A percentile compares a stretch with the other conserved stretches of the same genome.
phyloP scores from a whole-genome alignment of 1,284 basidiomycete species.

The Afroboletus lepidellus region DNA sequence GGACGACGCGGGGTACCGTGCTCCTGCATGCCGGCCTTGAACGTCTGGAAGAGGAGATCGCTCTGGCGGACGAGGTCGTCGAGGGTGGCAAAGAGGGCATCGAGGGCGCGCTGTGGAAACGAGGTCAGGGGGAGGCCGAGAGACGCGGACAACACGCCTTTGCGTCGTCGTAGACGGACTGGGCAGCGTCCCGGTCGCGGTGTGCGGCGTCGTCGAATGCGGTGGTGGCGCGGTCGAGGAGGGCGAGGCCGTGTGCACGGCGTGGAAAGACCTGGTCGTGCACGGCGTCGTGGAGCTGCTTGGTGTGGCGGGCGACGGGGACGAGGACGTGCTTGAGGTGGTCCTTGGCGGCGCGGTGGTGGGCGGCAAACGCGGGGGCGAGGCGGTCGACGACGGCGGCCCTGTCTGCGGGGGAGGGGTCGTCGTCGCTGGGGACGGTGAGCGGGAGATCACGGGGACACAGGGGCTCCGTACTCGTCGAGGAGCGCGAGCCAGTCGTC shows the following conservation, averaged over 20 bases:
- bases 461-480: slow-evolving; percentile 21
- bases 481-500: slow-evolving; percentile 34
- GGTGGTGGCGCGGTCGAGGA: slow-evolving; percentile 19
- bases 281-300: slow-evolving; percentile 29
- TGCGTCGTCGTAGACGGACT: slow-evolving; percentile 12
- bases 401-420: slow-evolving; percentile 9
- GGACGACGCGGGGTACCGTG: slow-evolving; percentile 20
- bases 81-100: slow-evolving; percentile 18
- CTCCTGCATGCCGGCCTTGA: slow-evolving; percentile 21
- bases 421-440: slow-evolving; percentile 20
- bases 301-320: slow-evolving; percentile 29
- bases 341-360: slow-evolving; percentile 17
- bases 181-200: slow-evolving; percentile 18
- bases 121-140: slow-evolving; percentile 9
- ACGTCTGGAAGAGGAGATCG: slow-evolving; percentile 24
- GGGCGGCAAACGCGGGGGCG: slow-evolving; percentile 25
- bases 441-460: neutral
- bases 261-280: slow-evolving; percentile 20
- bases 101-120: slow-evolving; percentile 19
- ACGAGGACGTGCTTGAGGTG: slow-evolving; percentile 22
- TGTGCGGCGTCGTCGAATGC: slow-evolving; percentile 18
- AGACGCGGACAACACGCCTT: slow-evolving; percentile 25
- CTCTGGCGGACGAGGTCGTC: slow-evolving; percentile 21
- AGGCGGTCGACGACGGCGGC: slow-evolving; percentile 28
- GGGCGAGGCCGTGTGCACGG: slow-evolving; percentile 15